Evolutionary conservation across 2,329 filamentous ascomycete genomes (phyloP), one percentile per base, ranked within the genome.

Genomic region (Epichloe typhina): DNA sequence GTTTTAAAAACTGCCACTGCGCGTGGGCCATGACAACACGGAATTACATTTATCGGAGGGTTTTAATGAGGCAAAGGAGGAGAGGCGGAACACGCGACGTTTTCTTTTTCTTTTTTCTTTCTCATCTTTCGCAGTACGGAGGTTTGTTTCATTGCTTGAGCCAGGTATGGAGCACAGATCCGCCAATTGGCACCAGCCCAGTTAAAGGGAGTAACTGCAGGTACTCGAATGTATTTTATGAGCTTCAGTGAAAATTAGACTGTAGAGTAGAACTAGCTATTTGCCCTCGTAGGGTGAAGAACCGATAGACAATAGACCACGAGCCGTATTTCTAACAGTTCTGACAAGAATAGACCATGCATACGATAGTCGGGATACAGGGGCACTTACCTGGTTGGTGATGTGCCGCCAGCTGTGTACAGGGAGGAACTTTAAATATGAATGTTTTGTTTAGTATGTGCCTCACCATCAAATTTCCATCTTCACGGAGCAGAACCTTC

Each of bases 401-500:
- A n/a, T 36, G 33, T 37, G 12, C 15, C 23, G 2, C 13, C 31
- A 6, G 17, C 3, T 1, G 4, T 11, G 12, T 5, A n/a, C 7
- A 7, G 4, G 3, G 9, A 4, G 13, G 21, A 33, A 9, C 15
- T 6, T n/a, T 1, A 7, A 33, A 13, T 5, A 17, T 5, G 31
- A 8, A 21, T 21, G 17, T 39, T 23, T 4, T 41, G 8, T 17
- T 17, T 35, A 1, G 35, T 46, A 76, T 91, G 83, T 90, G 55
- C 75, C 85, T 88, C 82, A 80, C 82, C 84, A 84, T 90, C 85
- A 91, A 90, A 90, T 84, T 80, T 75, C 75, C 76, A 75, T 69
- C 75, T 69, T 83, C 83, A 88, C 75, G 55, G 72, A 72, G 64
- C 38, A 67, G 62, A 66, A 63, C 71, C 75, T 78, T 80, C 73